Percentiles rank a stretch among this genome's conserved stretches.
Conservation (phyloP, 2,329 filamentous ascomycete genomes). For the Pseudocercospora vitis region DNA sequence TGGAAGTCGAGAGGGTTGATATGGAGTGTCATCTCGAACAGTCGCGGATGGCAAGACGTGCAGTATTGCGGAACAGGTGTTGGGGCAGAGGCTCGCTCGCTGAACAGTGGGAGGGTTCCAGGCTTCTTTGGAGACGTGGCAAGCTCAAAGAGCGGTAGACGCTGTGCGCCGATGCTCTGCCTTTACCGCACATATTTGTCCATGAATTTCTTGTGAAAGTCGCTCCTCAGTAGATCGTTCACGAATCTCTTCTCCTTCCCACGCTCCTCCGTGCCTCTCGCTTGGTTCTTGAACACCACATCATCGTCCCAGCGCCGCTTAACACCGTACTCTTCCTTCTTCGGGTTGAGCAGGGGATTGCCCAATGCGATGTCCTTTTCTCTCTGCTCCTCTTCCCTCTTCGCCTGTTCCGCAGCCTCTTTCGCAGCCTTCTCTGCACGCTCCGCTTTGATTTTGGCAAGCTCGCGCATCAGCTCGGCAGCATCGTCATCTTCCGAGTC, state of each 20-base stretch:
- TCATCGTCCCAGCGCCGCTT: constrained; percentile 97
- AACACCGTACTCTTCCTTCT: constrained; percentile 73
- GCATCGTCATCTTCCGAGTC: constrained; percentile 80
- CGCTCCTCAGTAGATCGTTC: constrained; percentile 89
- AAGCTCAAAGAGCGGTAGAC: too few species aligned
- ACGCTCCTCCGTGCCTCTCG: constrained; percentile 88
- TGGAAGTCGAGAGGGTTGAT: too few species aligned
- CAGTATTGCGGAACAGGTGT: too few species aligned
- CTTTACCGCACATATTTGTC: constrained; percentile 42
- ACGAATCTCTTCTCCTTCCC: constrained; percentile 75
- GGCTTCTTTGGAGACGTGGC: too few species aligned
- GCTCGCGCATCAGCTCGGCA: constrained; percentile 83
- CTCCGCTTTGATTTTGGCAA: constrained; percentile 91
- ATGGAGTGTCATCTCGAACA: too few species aligned
- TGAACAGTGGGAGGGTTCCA: too few species aligned
- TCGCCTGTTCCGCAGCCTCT: constrained; percentile 78
- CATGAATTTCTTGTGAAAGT: constrained; percentile 99
- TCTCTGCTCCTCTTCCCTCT: constrained; percentile 75
- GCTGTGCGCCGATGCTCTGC: not conserved
- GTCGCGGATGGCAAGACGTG: too few species aligned
- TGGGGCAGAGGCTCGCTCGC: too few species aligned
- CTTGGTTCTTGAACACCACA: constrained; percentile 99
- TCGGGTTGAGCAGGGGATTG: constrained; percentile 84
- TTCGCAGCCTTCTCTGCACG: constrained; percentile 76
- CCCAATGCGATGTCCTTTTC: constrained; percentile 88